Percentiles rank a stretch among this genome's conserved stretches.
Evolutionary conservation across 805 yeast genomes (phyloP).

Genomic region (Hanseniaspora thailandica): DNA sequence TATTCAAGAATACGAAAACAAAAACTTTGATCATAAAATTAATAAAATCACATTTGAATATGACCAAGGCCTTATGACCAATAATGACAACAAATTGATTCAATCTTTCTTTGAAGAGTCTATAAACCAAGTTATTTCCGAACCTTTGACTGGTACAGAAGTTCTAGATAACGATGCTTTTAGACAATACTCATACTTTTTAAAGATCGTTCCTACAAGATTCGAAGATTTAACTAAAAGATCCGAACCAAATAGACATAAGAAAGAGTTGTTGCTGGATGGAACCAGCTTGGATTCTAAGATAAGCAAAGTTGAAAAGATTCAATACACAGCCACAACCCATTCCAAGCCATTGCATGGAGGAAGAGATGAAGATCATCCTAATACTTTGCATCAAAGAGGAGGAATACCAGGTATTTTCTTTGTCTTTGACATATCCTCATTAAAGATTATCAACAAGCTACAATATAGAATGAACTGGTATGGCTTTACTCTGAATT

Average conservation of each 20-base stretch:
- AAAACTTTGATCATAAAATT: slow-evolving; percentile 66
- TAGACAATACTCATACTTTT: slow-evolving; percentile 61
- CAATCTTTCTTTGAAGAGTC: slow-evolving; percentile 7
- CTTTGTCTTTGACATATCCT: slow-evolving; percentile 82
- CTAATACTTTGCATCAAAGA: slow-evolving; percentile 62
- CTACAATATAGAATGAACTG: slow-evolving; percentile 60
- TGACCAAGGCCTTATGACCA: slow-evolving; percentile 31
- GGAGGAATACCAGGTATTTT: slow-evolving; percentile 91
- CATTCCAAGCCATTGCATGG: slow-evolving; percentile 81
- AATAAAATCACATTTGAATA: slow-evolving; percentile 78
- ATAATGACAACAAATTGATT: slow-evolving; percentile 15
- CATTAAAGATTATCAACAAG: slow-evolving; percentile 77
- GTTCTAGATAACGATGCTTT: slow-evolving; percentile 36
- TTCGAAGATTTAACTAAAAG: slow-evolving; percentile 44
- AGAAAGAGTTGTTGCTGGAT: not conserved
- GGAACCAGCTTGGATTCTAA: not conserved
- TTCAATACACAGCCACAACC: slow-evolving; percentile 78
- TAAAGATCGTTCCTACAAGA: slow-evolving; percentile 84
- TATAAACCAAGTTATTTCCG: slow-evolving; percentile 35
- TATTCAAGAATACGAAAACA: slow-evolving; percentile 43
- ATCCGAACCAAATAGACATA: not conserved
- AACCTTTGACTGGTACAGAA: slow-evolving; percentile 53
- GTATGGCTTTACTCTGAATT: slow-evolving; percentile 71
- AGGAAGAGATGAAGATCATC: slow-evolving; percentile 85
- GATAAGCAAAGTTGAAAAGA: slow-evolving; percentile 45